Conservation (phyloP, 2,329 filamentous ascomycete genomes). For the Phyllosticta paracitricarpa region DNA sequence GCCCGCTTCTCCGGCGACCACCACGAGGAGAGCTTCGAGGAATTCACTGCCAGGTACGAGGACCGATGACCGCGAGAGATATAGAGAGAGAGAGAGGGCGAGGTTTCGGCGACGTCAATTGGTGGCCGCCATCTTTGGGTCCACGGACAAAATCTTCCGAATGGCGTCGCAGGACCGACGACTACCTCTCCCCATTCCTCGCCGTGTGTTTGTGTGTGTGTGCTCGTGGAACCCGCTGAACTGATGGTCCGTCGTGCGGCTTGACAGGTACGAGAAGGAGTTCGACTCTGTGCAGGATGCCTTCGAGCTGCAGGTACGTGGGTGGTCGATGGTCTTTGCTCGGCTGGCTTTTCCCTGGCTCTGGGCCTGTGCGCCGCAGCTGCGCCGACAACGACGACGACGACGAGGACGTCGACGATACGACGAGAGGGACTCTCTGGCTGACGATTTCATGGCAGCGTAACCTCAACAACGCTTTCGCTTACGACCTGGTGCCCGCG, state of each 20-base stretch:
- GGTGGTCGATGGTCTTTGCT: slow-evolving; percentile 11
- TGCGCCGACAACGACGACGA: neutral
- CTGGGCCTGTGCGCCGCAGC: slow-evolving; percentile 6
- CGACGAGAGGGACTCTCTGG: neutral
- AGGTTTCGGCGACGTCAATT: neutral
- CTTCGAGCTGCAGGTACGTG: slow-evolving; percentile 95
- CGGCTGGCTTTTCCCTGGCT: slow-evolving; percentile 1
- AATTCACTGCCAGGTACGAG: slow-evolving; percentile 89
- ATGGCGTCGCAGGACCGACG: neutral
- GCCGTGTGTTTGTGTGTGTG: too few relatives aligned
- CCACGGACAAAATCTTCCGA: neutral
- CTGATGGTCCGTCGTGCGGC: slow-evolving; percentile 15
- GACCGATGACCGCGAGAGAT: neutral
- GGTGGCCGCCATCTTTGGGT: neutral
- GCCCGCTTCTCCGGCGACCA: slow-evolving; percentile 41
- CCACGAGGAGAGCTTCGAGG: slow-evolving; percentile 95
- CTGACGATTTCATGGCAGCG: slow-evolving; percentile 41
- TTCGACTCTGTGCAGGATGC: slow-evolving; percentile 96
- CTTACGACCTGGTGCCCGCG: slow-evolving; percentile 97
- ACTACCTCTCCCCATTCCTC: too few relatives aligned
- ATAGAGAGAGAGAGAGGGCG: neutral
- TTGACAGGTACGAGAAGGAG: slow-evolving; percentile 91
- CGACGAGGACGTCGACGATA: neutral
- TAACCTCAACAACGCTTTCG: slow-evolving; percentile 99
- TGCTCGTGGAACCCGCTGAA: neutral